Percentiles rank a stretch among this genome's conserved stretches.
Conservation (phyloP, 2,329 filamentous ascomycete genomes). For the Botryotinia convoluta region DNA sequence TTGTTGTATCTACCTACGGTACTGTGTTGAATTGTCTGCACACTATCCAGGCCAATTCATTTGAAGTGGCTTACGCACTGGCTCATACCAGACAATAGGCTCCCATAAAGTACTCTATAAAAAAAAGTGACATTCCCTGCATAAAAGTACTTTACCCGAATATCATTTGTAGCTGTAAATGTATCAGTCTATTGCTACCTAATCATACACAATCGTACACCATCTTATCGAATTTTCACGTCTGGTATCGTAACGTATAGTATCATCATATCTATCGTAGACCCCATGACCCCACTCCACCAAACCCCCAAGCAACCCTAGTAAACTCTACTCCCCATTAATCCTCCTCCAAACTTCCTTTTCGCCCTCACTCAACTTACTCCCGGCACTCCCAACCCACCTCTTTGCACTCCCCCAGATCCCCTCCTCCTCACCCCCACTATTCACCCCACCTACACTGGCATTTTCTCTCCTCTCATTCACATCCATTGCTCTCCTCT, state of each 20-base stretch:
- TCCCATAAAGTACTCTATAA: not conserved
- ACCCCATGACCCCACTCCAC: not conserved
- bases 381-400: slow-evolving; percentile 55
- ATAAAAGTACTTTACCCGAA: not conserved
- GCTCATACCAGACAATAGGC: not conserved
- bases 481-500: slow-evolving; percentile 38
- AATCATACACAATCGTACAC: not conserved
- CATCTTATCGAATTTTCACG: not conserved
- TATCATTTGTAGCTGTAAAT: not conserved
- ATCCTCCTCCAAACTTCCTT: slow-evolving; percentile 62
- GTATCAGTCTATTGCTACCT: not conserved
- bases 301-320: not conserved
- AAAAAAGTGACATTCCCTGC: not conserved
- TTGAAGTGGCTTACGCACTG: not conserved
- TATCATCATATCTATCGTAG: not conserved
- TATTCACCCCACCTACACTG: slow-evolving; percentile 36
- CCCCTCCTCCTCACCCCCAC: slow-evolving; percentile 31
- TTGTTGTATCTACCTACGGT: not conserved
- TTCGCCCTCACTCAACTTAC: slow-evolving; percentile 57
- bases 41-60: not conserved
- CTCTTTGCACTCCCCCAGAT: slow-evolving; percentile 58
- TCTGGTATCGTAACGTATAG: not conserved
- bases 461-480: slow-evolving; percentile 27
- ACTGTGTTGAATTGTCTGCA: not conserved
- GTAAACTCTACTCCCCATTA: slow-evolving; percentile 45